Evolutionary conservation across 2,329 filamentous ascomycete species (phyloP).

Genomic region (Leptographium radiaticola): DNA sequence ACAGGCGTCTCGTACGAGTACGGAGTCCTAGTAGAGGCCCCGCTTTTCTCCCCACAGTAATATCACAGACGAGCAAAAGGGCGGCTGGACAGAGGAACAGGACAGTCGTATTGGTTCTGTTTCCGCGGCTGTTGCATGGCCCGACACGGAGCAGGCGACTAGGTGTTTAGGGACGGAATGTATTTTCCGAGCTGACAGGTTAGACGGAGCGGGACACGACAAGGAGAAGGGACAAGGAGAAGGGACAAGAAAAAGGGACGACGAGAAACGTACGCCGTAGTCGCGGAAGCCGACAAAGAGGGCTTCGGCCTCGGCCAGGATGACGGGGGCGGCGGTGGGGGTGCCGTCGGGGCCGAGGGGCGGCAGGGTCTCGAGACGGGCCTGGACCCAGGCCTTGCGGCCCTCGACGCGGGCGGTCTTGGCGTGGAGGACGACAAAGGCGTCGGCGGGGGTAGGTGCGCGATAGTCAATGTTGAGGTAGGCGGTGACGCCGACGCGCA

Average conservation of each 20-base stretch:
- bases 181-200: neutral
- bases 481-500: conserved; percentile 76
- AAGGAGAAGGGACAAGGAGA: neutral
- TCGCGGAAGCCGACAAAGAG: conserved; percentile 49
- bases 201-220: neutral
- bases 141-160: neutral
- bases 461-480: conserved; percentile 75
- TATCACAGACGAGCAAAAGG: no score
- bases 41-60: no score
- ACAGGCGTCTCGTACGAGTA: no score
- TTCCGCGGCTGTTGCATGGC: neutral
- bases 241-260: neutral
- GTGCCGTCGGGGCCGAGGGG: conserved; percentile 24
- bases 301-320: conserved; percentile 71
- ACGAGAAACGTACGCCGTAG: conserved; percentile 38
- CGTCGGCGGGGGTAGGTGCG: conserved; percentile 61
- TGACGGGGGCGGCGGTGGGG: conserved; percentile 43
- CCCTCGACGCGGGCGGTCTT: conserved; percentile 78
- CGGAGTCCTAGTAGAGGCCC: no score
- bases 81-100: no score
- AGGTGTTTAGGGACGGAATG: neutral
- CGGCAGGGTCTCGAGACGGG: conserved; percentile 67
- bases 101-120: neutral
- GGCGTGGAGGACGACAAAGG: conserved; percentile 66
- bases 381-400: conserved; percentile 88